Percentiles rank a stretch among this genome's conserved stretches.
phyloP scores from a whole-genome alignment of 108 stramenopile genomes.

The Cyclotella cryptica region DNA sequence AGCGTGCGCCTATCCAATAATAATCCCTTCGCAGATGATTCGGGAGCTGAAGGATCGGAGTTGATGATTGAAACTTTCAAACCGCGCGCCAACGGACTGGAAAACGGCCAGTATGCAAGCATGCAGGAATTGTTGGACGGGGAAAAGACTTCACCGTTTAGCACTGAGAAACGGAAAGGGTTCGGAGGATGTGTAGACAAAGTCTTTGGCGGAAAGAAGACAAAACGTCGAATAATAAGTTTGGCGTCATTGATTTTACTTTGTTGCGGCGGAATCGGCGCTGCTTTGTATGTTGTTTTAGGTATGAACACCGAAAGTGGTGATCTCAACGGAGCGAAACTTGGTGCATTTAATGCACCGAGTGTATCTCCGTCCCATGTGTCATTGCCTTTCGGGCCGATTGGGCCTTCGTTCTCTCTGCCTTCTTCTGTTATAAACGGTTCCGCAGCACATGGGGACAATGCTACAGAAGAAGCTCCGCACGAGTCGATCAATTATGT shows the following conservation, averaged over 20 bases:
- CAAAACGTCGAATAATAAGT: constrained; percentile 2
- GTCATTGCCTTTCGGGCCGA: neutral
- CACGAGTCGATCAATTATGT: too few relatives aligned
- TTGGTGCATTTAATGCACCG: neutral
- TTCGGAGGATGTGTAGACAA: constrained; percentile 2
- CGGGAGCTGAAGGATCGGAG: neutral
- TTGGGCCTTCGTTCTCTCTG: neutral
- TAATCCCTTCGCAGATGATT: constrained; percentile 6
- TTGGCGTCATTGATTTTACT: neutral
- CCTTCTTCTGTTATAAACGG: constrained; percentile 1
- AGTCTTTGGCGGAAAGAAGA: constrained; percentile 7
- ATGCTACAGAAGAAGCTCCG: too few relatives aligned
- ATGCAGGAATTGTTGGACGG: constrained; percentile 12
- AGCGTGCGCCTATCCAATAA: neutral
- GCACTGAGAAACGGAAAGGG: neutral
- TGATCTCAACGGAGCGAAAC: neutral
- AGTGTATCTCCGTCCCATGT: neutral
- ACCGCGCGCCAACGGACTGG: neutral
- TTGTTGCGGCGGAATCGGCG: neutral
- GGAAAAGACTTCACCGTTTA: constrained; percentile 2
- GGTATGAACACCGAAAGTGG: neutral
- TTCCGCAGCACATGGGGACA: neutral
- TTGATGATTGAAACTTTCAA: neutral
- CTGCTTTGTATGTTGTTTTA: constrained; percentile 8
- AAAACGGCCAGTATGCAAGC: constrained; percentile 4